Percentiles rank a stretch among this genome's conserved stretches.
Conservation (phyloP, 768 basidiomycete genomes). For the Auriscalpium vulgare region DNA sequence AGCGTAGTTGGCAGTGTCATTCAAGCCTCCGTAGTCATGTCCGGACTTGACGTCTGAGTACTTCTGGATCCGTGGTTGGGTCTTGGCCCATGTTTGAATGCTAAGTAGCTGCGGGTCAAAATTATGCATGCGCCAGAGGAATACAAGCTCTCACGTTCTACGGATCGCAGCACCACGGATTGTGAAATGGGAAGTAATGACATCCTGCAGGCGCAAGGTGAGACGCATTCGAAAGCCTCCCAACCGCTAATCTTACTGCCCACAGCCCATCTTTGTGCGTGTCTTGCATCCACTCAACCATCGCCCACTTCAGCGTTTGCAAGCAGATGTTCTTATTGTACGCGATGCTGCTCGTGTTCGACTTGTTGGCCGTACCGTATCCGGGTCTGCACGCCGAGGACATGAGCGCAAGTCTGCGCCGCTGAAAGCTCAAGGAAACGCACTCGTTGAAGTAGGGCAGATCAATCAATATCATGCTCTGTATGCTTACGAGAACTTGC, state of each 20-base stretch:
- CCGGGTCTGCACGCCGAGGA: constrained; percentile 33
- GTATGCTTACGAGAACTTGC: constrained; percentile 50
- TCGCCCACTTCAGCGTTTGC: constrained; percentile 44
- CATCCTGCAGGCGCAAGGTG: constrained; percentile 29
- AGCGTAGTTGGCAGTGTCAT: neutral
- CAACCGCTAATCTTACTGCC: constrained; percentile 30
- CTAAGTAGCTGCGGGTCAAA: constrained; percentile 13
- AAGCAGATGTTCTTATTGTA: constrained; percentile 38
- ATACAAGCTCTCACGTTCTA: constrained; percentile 27
- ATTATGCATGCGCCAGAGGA: neutral
- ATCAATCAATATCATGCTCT: constrained; percentile 51
- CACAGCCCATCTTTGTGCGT: constrained; percentile 35
- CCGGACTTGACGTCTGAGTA: constrained; percentile 7
- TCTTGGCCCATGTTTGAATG: constrained; percentile 27
- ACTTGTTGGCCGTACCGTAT: constrained; percentile 33
- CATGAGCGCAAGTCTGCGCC: too few relatives aligned
- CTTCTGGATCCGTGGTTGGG: constrained; percentile 22
- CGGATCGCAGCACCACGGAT: constrained; percentile 34
- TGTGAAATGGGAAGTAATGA: constrained; percentile 41
- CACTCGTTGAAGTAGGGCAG: constrained; percentile 52
- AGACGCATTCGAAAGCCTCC: too few relatives aligned
- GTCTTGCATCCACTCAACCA: constrained; percentile 44
- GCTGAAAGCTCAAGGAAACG: constrained; percentile 11
- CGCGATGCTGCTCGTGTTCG: constrained; percentile 26
- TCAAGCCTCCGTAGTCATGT: too few relatives aligned